phyloP scores from a whole-genome alignment of 768 basidiomycete species.

The Saitozyma sp. region DNA sequence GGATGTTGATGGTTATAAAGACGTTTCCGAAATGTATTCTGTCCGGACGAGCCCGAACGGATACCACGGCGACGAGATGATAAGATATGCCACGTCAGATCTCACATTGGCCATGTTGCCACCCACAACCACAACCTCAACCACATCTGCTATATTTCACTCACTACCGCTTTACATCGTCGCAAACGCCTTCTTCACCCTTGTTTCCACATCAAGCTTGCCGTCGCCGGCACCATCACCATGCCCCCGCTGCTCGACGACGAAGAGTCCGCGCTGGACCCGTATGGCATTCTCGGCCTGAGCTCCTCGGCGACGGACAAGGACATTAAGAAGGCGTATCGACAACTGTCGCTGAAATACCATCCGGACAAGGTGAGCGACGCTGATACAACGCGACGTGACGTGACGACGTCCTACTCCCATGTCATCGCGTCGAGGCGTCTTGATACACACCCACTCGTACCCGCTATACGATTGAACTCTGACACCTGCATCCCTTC shows the following conservation, averaged over 20 bases:
- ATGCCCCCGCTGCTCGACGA: conserved; percentile 45
- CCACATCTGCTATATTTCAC: too few species aligned
- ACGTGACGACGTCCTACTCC: background rate
- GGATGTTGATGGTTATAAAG: too few species aligned
- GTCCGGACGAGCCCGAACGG: background rate
- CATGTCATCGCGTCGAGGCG: too few species aligned
- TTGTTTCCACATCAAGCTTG: too few species aligned
- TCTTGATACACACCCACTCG: too few species aligned
- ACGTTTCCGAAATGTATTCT: too few species aligned
- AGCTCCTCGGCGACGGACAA: conserved; percentile 35
- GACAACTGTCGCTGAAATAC: conserved; percentile 44
- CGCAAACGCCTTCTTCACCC: background rate
- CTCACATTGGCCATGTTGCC: background rate
- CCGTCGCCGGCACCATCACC: background rate
- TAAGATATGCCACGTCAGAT: background rate
- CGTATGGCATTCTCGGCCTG: conserved; percentile 39
- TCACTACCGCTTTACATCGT: background rate
- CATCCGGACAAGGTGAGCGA: conserved; percentile 48
- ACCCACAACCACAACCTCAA: background rate
- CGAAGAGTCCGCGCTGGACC: conserved; percentile 47
- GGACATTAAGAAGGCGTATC: conserved; percentile 41
- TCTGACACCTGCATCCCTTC: too few species aligned
- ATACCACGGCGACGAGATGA: background rate
- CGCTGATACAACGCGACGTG: background rate
- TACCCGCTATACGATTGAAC: background rate